phyloP scores from a whole-genome alignment of 345 rosid genomes.

The Balakata baccata region DNA sequence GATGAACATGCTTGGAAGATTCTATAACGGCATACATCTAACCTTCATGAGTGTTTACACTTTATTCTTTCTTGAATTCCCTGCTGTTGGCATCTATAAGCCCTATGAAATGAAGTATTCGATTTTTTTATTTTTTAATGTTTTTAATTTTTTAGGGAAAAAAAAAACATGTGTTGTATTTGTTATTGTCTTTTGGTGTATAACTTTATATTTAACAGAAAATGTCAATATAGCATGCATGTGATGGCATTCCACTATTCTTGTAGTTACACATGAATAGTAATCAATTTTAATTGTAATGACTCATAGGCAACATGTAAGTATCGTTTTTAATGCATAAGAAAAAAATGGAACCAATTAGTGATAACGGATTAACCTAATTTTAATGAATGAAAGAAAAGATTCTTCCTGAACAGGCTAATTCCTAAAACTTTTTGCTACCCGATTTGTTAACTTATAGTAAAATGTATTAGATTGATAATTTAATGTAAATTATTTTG shows the following conservation, averaged over 20 bases:
- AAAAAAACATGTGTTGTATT: too few species aligned
- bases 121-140: too few species aligned
- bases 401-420: background rate
- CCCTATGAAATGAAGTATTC: too few species aligned
- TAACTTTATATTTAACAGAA: too few species aligned
- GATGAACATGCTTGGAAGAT: too few species aligned
- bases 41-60: too few species aligned
- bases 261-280: background rate
- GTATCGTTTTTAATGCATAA: background rate
- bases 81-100: too few species aligned
- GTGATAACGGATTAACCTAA: background rate
- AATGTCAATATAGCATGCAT: too few species aligned
- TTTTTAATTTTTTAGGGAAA: too few species aligned
- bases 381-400: background rate
- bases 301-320: background rate
- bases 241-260: background rate
- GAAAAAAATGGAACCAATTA: background rate
- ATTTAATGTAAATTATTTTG: background rate
- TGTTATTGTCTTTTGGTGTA: too few species aligned
- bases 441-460: background rate
- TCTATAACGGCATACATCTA: too few species aligned
- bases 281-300: background rate
- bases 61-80: too few species aligned
- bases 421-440: background rate
- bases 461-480: background rate